Evolutionary conservation across 2,329 filamentous ascomycete species (phyloP).

Genomic region (Cladosporium sp.): DNA sequence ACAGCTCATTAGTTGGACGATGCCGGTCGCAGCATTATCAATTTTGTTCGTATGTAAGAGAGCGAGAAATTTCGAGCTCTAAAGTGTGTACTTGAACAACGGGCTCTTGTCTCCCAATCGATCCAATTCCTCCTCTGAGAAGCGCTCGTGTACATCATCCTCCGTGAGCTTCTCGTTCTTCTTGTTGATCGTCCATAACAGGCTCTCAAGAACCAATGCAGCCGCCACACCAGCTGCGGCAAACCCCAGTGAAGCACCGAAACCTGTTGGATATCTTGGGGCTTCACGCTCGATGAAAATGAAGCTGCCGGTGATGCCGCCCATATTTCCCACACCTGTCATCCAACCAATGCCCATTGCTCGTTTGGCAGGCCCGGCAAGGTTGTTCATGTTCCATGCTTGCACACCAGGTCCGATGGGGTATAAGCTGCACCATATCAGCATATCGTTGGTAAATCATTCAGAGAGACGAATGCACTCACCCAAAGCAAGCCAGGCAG

Average conservation of each 20-base stretch:
- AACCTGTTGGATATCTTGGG: constrained; percentile 34
- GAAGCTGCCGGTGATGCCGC: constrained; percentile 37
- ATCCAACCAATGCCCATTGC: constrained; percentile 38
- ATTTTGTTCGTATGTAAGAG: too few species aligned
- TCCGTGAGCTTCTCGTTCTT: constrained; percentile 31
- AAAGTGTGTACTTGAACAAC: constrained; percentile 35
- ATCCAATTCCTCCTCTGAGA: constrained; percentile 33
- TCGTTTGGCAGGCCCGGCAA: constrained; percentile 31
- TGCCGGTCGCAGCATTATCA: too few species aligned
- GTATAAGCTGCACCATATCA: constrained; percentile 14
- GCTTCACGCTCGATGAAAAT: constrained; percentile 34
- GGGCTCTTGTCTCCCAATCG: constrained; percentile 37
- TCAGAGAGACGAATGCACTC: background rate
- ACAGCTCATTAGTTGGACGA: too few species aligned
- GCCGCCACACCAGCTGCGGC: constrained; percentile 22
- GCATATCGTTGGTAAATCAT: background rate
- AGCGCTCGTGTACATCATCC: constrained; percentile 31
- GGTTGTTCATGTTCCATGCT: constrained; percentile 29
- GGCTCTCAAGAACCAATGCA: constrained; percentile 26
- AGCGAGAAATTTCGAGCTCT: too few species aligned
- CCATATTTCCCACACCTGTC: constrained; percentile 37
- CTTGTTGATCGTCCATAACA: constrained; percentile 33
- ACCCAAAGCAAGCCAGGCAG: constrained; percentile 24
- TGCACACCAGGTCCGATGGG: constrained; percentile 23
- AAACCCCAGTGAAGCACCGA: constrained; percentile 30